Evolutionary conservation across 176 grass and related monocot species (phyloP).

Genomic region (Rhynchospora pubera): DNA sequence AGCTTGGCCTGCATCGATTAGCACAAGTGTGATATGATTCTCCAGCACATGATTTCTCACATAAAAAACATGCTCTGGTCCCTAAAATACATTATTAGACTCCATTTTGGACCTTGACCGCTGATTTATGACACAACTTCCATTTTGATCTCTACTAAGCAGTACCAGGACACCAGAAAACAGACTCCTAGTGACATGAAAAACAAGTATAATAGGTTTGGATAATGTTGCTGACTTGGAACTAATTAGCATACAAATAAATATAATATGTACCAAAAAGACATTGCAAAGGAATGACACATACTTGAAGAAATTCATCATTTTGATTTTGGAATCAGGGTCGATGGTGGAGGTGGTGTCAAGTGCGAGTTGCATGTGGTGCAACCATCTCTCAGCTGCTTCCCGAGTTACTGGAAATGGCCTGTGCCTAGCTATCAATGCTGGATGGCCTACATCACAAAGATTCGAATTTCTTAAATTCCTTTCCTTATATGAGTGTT

Average conservation of each 20-base stretch:
- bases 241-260: not conserved
- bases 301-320: conserved; percentile 86
- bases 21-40: not conserved
- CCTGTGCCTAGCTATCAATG: conserved; percentile 69
- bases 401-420: conserved; percentile 71
- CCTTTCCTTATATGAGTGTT: not conserved
- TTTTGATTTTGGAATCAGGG: conserved; percentile 65
- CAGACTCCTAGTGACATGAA: not conserved
- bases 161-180: not conserved
- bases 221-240: not conserved
- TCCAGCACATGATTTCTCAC: not conserved
- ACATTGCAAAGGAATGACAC: not conserved
- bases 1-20: not conserved
- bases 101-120: not conserved
- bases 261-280: not conserved
- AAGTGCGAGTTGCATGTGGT: conserved; percentile 89
- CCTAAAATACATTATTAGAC: not conserved
- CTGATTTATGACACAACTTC: not conserved
- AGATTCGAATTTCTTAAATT: not conserved
- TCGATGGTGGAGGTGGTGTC: conserved; percentile 58
- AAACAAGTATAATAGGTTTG: not conserved
- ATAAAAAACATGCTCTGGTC: not conserved
- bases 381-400: conserved; percentile 85
- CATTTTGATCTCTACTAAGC: not conserved
- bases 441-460: conserved; percentile 68